A percentile compares a stretch with the other conserved stretches of the same genome.
phyloP scores from a whole-genome alignment of 1,139 yeast species.

The Pichia sp. region DNA sequence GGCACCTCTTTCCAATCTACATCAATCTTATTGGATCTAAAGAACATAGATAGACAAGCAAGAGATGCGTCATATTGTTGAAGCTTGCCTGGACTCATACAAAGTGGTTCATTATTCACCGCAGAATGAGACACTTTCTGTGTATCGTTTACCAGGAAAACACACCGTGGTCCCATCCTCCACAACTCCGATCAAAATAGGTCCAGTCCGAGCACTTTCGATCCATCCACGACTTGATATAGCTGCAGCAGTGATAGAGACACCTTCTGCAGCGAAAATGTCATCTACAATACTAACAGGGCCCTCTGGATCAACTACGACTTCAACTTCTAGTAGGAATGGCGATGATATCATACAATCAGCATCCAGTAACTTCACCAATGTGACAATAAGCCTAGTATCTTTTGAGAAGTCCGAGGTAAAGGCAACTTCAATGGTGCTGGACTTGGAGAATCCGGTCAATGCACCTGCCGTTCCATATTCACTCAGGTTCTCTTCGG shows the following conservation, averaged over 20 bases:
- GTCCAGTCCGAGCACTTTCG: background rate
- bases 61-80: too few species aligned
- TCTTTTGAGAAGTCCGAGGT: background rate
- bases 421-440: constrained; percentile 3
- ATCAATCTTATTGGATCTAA: too few species aligned
- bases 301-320: too few species aligned
- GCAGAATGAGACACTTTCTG: background rate
- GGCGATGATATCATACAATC: background rate
- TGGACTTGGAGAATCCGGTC: constrained; percentile 1
- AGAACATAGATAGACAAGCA: too few species aligned
- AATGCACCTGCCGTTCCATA: constrained; percentile 1
- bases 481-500: constrained; percentile 8
- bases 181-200: background rate
- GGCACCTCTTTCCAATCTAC: too few species aligned
- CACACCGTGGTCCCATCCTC: too few species aligned
- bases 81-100: too few species aligned
- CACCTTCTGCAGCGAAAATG: too few species aligned
- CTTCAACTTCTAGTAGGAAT: too few species aligned
- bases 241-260: too few species aligned
- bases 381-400: too few species aligned
- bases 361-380: constrained; percentile 1
- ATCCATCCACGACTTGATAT: background rate
- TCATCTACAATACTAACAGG: constrained; percentile 1
- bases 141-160: background rate
- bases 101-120: background rate